Percentiles rank a stretch among this genome's conserved stretches.
Conservation (phyloP, 208 protist species). For the Trypanosoma grayi region DNA sequence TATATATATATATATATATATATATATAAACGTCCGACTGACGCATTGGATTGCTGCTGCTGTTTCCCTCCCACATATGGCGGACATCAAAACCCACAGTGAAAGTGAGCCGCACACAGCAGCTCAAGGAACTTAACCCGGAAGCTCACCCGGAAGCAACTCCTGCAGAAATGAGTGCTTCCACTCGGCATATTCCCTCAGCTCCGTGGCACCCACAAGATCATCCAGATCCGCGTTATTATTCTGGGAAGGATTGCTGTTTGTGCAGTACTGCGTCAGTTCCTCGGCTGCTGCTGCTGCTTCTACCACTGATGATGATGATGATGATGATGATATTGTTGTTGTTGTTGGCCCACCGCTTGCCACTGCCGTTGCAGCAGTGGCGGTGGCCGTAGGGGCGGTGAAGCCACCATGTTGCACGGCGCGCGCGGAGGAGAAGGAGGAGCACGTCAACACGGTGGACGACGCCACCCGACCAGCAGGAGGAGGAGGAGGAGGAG, state of each 20-base stretch:
- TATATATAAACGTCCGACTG: too few species aligned
- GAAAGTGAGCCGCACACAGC: too few species aligned
- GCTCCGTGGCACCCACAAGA: constrained; percentile 8
- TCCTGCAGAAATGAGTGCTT: constrained; percentile 12
- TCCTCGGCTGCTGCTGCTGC: not conserved
- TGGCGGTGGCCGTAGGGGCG: not conserved
- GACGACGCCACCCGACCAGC: not conserved
- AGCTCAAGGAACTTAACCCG: too few species aligned
- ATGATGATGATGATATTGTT: not conserved
- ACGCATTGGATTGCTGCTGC: too few species aligned
- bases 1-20: too few species aligned
- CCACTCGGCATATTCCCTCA: constrained; percentile 16
- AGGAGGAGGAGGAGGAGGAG: not conserved
- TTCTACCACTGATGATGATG: not conserved
- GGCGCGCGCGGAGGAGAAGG: not conserved
- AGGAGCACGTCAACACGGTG: not conserved
- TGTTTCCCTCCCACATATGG: too few species aligned
- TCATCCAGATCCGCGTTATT: not conserved
- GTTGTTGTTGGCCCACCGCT: not conserved
- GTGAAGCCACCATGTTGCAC: not conserved
- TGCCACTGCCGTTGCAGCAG: not conserved
- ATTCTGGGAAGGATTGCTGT: too few species aligned
- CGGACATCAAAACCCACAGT: too few species aligned
- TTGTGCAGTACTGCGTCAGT: too few species aligned
- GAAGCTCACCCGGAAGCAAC: too few species aligned